Percentiles rank a stretch among this genome's conserved stretches.
Evolutionary conservation across 176 grass and related monocot species (phyloP).

Genomic region (Ensete ventricosum): DNA sequence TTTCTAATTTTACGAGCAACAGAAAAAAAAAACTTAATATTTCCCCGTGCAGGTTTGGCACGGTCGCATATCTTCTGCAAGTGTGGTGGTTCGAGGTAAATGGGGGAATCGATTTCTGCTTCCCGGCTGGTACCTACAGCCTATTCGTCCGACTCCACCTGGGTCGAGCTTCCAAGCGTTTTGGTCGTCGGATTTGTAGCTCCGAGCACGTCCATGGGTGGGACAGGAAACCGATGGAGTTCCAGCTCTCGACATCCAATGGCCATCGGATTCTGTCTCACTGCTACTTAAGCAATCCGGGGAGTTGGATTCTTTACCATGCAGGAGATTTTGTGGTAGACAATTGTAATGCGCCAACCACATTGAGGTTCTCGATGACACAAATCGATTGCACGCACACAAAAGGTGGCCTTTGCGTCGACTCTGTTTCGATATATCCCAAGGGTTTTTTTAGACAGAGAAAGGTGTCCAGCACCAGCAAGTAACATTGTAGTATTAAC

Average conservation of each 20-base stretch:
- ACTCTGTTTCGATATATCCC: constrained; percentile 61
- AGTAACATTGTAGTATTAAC: neutral
- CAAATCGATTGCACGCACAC: constrained; percentile 95
- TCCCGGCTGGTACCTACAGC: constrained; percentile 70
- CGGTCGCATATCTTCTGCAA: constrained; percentile 76
- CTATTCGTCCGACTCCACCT: constrained; percentile 73
- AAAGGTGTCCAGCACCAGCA: constrained; percentile 9
- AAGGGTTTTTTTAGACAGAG: constrained; percentile 40
- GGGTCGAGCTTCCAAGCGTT: constrained; percentile 58
- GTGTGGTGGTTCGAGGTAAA: constrained; percentile 94
- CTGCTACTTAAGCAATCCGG: constrained; percentile 50
- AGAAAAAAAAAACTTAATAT: neutral
- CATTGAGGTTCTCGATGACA: constrained; percentile 82
- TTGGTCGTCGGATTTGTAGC: constrained; percentile 45
- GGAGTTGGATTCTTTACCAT: constrained; percentile 65
- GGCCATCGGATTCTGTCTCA: constrained; percentile 50
- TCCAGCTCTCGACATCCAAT: constrained; percentile 71
- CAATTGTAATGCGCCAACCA: constrained; percentile 29
- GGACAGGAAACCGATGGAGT: constrained; percentile 72
- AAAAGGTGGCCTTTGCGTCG: constrained; percentile 69
- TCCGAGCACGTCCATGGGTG: constrained; percentile 74
- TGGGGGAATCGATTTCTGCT: constrained; percentile 77
- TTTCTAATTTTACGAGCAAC: too few relatives aligned
- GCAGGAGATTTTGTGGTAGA: constrained; percentile 67
- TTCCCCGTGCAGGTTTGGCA: constrained; percentile 41